Conservation (phyloP, 1,139 yeast genomes). For the Nadsonia starkeyi-henricii region DNA sequence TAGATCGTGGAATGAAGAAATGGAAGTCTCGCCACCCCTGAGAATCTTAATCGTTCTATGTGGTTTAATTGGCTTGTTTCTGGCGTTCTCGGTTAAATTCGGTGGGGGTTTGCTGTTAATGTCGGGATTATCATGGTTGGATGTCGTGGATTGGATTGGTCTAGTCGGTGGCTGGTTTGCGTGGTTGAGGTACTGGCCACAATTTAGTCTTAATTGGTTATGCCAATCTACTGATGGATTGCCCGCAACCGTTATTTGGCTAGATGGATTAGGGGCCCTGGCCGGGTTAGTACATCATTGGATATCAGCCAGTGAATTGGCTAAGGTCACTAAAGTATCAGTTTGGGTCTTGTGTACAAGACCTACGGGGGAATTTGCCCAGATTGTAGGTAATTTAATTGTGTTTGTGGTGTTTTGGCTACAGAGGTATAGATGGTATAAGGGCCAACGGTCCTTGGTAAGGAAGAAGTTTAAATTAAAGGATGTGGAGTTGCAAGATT, state of each 20-base stretch:
- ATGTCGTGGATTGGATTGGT: constrained; percentile 12
- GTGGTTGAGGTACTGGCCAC: constrained; percentile 10
- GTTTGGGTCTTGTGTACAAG: neutral
- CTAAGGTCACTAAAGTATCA: neutral
- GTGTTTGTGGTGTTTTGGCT: neutral
- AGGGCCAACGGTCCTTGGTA: neutral
- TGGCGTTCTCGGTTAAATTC: too few species aligned
- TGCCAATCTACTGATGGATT: constrained; percentile 3
- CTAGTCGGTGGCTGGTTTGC: constrained; percentile 9
- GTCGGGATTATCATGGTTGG: constrained; percentile 11
- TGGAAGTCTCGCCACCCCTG: neutral
- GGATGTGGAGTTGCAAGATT: neutral
- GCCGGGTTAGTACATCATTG: neutral
- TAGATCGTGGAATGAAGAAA: neutral
- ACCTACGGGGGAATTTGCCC: neutral
- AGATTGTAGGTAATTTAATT: neutral
- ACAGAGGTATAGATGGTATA: too few species aligned
- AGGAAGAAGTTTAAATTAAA: neutral
- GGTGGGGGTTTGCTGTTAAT: neutral
- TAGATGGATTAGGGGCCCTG: constrained; percentile 3
- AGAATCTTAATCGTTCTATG: neutral
- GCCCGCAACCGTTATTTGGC: neutral
- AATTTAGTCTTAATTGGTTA: constrained; percentile 12
- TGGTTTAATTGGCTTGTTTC: neutral
- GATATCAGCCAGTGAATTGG: neutral